A percentile compares a stretch with the other conserved stretches of the same genome.
phyloP scores from a whole-genome alignment of 768 basidiomycete genomes.

The Clitopilus hobsonii region DNA sequence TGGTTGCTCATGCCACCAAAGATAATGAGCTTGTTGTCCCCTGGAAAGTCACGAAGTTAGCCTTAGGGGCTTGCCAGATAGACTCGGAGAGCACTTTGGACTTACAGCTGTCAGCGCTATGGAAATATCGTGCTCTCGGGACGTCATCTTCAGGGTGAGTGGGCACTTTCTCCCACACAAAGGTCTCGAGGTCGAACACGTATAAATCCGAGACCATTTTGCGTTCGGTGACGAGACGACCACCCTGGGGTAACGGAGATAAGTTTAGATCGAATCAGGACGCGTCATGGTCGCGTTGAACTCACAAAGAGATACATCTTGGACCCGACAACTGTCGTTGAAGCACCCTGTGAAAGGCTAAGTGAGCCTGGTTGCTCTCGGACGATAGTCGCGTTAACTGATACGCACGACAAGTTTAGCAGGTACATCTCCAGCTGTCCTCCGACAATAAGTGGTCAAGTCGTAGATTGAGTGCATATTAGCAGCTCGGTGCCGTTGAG shows the following conservation, averaged over 20 bases:
- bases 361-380: conserved; percentile 4
- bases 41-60: conserved; percentile 29
- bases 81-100: neutral
- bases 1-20: conserved; percentile 95
- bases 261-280: neutral
- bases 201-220: conserved; percentile 91
- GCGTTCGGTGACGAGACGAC: conserved; percentile 80
- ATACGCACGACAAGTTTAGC: conserved; percentile 81
- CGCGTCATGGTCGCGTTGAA: conserved; percentile 3
- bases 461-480: conserved; percentile 83
- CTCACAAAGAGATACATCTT: conserved; percentile 89
- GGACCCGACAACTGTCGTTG: conserved; percentile 84
- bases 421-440: conserved; percentile 82
- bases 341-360: conserved; percentile 65
- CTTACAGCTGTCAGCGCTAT: conserved; percentile 83
- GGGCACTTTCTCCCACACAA: conserved; percentile 71
- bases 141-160: conserved; percentile 61
- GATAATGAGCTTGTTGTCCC: conserved; percentile 87
- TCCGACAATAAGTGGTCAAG: conserved; percentile 80
- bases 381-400: neutral
- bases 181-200: conserved; percentile 78
- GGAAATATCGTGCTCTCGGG: conserved; percentile 90
- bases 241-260: conserved; percentile 49
- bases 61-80: neutral
- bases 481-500: neutral